phyloP scores from a whole-genome alignment of 139 green algal genomes.

The Coelastrella sp. region DNA sequence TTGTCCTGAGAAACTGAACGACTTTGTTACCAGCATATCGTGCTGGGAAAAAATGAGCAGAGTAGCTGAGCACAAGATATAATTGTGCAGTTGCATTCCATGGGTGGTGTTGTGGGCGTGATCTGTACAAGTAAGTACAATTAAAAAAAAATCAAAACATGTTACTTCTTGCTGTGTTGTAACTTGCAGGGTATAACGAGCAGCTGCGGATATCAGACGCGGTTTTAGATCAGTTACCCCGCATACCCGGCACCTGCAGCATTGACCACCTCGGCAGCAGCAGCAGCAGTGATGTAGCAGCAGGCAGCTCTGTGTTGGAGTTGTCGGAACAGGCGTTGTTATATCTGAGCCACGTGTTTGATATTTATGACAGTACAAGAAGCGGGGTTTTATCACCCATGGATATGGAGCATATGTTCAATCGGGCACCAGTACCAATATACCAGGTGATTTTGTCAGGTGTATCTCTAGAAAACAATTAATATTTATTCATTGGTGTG shows the following conservation, averaged over 20 bases:
- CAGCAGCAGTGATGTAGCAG: not conserved
- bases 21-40: too few species aligned
- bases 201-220: constrained; percentile 61
- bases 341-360: constrained; percentile 65
- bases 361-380: constrained; percentile 29
- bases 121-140: not conserved
- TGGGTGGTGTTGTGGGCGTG: not conserved
- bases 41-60: too few species aligned
- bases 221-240: constrained; percentile 50
- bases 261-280: not conserved
- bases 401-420: not conserved
- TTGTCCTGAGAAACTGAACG: too few species aligned
- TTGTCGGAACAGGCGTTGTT: constrained; percentile 51
- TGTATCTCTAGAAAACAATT: too few species aligned
- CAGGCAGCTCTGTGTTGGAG: constrained; percentile 57
- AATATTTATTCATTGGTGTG: not conserved
- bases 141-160: not conserved
- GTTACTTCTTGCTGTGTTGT: not conserved
- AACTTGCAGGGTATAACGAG: constrained; percentile 68
- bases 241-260: not conserved
- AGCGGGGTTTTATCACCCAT: not conserved
- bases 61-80: too few species aligned
- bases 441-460: not conserved
- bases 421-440: not conserved
- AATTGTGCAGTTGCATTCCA: too few species aligned